Percentiles rank a stretch among this genome's conserved stretches.
These are phyloP conservation scores for Graphium sp. DNA, from an alignment of 2,329 filamentous ascomycete species.

Conservation along the genomic window DNA sequence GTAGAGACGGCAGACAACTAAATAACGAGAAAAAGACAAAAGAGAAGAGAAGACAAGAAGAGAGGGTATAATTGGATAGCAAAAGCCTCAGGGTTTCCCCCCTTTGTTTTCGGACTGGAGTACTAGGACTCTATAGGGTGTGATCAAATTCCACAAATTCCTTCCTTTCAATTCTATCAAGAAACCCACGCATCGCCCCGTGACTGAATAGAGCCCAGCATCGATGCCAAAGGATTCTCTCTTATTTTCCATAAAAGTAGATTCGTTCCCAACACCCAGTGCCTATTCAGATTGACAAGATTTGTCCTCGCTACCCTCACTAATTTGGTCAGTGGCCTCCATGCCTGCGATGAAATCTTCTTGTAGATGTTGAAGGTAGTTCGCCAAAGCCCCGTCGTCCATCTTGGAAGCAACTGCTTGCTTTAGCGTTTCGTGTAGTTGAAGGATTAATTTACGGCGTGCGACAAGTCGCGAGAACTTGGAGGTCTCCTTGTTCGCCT, in stretches of 20 bases:
- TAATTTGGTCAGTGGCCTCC: slow-evolving; percentile 50
- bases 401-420: slow-evolving; percentile 51
- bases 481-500: slow-evolving; percentile 40
- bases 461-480: slow-evolving; percentile 39
- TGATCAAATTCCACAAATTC: too few relatives aligned
- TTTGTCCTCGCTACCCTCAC: slow-evolving; percentile 12
- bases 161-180: too few relatives aligned
- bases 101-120: background rate
- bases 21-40: background rate
- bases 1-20: slow-evolving; percentile 6
- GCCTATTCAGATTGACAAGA: too few relatives aligned
- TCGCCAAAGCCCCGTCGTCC: slow-evolving; percentile 42
- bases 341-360: slow-evolving; percentile 59
- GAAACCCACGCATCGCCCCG: too few relatives aligned
- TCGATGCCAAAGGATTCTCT: too few relatives aligned
- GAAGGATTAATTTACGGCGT: slow-evolving; percentile 58
- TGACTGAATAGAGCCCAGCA: too few relatives aligned
- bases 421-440: slow-evolving; percentile 53
- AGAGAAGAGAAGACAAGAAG: background rate
- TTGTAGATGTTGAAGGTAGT: slow-evolving; percentile 52
- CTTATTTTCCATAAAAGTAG: too few relatives aligned
- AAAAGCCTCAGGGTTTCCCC: background rate
- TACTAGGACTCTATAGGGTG: too few relatives aligned
- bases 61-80: background rate
- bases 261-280: too few relatives aligned